Percentiles rank a stretch among this genome's conserved stretches.
Evolutionary conservation across 441 rosid genomes (phyloP).

Genomic region (Croton laevigatus): DNA sequence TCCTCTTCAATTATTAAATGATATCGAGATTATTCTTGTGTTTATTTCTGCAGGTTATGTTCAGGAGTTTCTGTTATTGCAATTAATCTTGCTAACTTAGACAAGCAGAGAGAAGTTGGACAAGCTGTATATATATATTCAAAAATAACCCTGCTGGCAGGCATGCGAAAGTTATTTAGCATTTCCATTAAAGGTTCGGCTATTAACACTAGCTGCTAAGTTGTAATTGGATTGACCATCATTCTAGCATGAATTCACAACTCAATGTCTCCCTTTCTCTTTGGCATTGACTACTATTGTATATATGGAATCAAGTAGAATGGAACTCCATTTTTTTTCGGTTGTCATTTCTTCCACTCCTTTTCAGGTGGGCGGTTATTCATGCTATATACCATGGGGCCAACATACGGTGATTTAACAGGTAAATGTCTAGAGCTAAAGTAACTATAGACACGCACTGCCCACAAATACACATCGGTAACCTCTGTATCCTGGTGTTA

Average conservation of each 20-base stretch:
- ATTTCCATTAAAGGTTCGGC: constrained; percentile 27
- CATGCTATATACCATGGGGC: constrained; percentile 4
- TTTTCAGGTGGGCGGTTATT: not conserved
- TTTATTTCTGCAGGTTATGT: constrained; percentile 30
- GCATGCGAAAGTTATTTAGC: constrained; percentile 7
- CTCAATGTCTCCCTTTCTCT: constrained; percentile 3
- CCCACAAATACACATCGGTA: not conserved
- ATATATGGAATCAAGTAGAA: constrained; percentile 14
- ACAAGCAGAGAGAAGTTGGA: constrained; percentile 29
- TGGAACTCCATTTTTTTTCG: not conserved
- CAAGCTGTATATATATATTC: constrained; percentile 14
- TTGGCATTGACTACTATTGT: constrained; percentile 30
- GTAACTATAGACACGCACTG: too few relatives aligned
- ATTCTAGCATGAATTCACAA: not conserved
- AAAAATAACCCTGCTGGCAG: constrained; percentile 20
- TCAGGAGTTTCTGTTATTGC: constrained; percentile 19
- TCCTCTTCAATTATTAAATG: not conserved
- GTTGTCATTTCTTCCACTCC: not conserved
- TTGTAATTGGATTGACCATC: constrained; percentile 1
- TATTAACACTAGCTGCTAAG: not conserved
- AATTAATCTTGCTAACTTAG: constrained; percentile 23
- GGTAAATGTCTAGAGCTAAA: constrained; percentile 12
- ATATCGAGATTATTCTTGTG: not conserved
- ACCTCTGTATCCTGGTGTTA: not conserved
- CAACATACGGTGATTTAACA: constrained; percentile 14